Evolutionary conservation across 129 eudicot genomes (phyloP), one percentile per base, ranked within the genome.

Genomic region (Tanacetum coccineum): DNA sequence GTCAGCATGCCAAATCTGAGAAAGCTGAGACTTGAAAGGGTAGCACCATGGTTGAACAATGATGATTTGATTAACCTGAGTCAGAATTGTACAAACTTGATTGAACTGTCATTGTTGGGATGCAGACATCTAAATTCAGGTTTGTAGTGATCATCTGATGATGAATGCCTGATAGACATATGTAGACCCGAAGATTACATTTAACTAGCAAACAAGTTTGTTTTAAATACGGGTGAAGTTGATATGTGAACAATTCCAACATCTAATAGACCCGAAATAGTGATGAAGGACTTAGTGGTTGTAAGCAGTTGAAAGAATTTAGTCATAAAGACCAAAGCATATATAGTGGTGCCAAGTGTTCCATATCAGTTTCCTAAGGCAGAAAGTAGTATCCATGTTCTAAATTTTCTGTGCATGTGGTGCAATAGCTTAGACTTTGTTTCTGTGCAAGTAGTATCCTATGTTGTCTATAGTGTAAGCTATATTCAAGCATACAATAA

Each of bases 11-110:
- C 91, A 59, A 71, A 57, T 66, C 79, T 93, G 83, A 86, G 80
- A 75, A 88, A 72, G 66, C 75, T 93, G 71, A 88, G 81, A 80
- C 95, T 93, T 63, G 96, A 93, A 88, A 86, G 98, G 69, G 96
- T 88, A 52, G 65, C 91, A 59, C 84, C 91, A 25, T 82, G 91
- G 89, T 78, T 93, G 92, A 84, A 81, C 70, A 93, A 93, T 79
- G 80, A 66, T 44, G 95, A 82, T 74, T 71, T 93, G 87, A 67
- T 77, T 49, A 75, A 58, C 66, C 76, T 93, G 71, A 80, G 83
- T 47, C 79, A 73, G 53, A 86, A 75, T 73, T 88, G 87, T 78
- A 53, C 73, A 19, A 81, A 76, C 42, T 76, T 93, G 68, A 68
- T 60, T 22, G 85, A 88, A 60, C 87, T 93, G 20, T 82, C 95